Evolutionary conservation across 106 monocot species (phyloP), one percentile per base, ranked within the genome.

Genomic region (Dendrobium catenatum): DNA sequence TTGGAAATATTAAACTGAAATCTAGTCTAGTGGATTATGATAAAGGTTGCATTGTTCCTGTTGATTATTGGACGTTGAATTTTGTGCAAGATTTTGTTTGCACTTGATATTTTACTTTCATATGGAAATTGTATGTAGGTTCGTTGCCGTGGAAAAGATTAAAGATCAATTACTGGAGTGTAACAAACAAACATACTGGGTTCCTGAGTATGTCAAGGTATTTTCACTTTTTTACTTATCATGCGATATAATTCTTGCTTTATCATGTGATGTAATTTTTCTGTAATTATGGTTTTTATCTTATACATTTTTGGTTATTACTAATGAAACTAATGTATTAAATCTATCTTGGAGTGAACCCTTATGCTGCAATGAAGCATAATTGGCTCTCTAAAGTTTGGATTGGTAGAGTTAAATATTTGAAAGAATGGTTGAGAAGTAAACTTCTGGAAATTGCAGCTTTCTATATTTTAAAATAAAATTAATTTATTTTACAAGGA

Each of bases 171-270:
- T 99, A 75, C 84, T 99, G 1, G 90, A 95, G 78, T 87, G 98
- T 78, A 99, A 93, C 85, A 93, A 89, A 78, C 82, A 99, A 74
- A 99, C 98, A 16, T 95, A 99, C 55, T 99, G 98, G 98, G 98
- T 99, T 81, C 98, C 98, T 55, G 95, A 90, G 31, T 91, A 93
- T 87, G 95, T 99, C 33, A 99, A 99, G 94, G 97, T 37, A 37
- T 94, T 75, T 80, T 75, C 19, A 44, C 59, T 77, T 4, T 61
- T 61, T 61, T 22, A 22, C 68, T 70, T 70, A 29, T 29, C 29
- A 29, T 5, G 15, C 6, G 29, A 42, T 74, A 18, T 15, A 43
- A 20, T 74, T 33, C 70, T 70, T 70, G 10, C 37, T 70, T 70
- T 15, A 37, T 37, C 7, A 33, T 70, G 37, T 40, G 33, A 9